A percentile compares a stretch with the other conserved stretches of the same genome.
These are phyloP conservation scores for Acanthamoeba lenticulata DNA, from an alignment of 208 protist genomes.

Conservation along the genomic window DNA sequence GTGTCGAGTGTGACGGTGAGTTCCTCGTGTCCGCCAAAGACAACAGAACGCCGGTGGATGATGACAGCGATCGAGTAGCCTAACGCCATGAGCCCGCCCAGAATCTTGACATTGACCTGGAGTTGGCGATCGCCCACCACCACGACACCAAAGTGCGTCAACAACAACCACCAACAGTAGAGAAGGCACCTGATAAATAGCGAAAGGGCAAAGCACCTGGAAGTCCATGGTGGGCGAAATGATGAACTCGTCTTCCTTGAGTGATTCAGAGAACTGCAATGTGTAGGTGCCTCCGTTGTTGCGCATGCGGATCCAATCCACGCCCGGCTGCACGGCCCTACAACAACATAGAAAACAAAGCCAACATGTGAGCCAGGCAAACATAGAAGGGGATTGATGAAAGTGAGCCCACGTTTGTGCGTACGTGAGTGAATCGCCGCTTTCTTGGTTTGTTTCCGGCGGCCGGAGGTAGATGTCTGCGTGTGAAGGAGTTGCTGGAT, in stretches of 20 bases:
- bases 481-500: too few relatives aligned
- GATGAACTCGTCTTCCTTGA: slow-evolving; percentile 75
- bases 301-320: slow-evolving; percentile 77
- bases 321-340: not conserved
- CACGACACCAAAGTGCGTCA: too few relatives aligned
- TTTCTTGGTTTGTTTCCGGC: not conserved
- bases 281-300: slow-evolving; percentile 74
- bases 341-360: too few relatives aligned
- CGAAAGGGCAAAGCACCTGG: too few relatives aligned
- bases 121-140: too few relatives aligned
- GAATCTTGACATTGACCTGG: slow-evolving; percentile 60
- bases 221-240: slow-evolving; percentile 74
- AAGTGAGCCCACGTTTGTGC: too few relatives aligned
- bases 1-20: not conserved
- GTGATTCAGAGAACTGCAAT: slow-evolving; percentile 73
- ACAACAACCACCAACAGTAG: too few relatives aligned
- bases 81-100: slow-evolving; percentile 74
- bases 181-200: too few relatives aligned
- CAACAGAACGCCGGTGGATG: slow-evolving; percentile 21
- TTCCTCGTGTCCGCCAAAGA: not conserved
- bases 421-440: too few relatives aligned
- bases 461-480: slow-evolving; percentile 60
- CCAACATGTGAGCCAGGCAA: too few relatives aligned
- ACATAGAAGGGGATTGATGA: too few relatives aligned
- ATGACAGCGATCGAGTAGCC: slow-evolving; percentile 74